phyloP scores from a whole-genome alignment of 495 filamentous ascomycete species.

The Penicillium malachiteum region DNA sequence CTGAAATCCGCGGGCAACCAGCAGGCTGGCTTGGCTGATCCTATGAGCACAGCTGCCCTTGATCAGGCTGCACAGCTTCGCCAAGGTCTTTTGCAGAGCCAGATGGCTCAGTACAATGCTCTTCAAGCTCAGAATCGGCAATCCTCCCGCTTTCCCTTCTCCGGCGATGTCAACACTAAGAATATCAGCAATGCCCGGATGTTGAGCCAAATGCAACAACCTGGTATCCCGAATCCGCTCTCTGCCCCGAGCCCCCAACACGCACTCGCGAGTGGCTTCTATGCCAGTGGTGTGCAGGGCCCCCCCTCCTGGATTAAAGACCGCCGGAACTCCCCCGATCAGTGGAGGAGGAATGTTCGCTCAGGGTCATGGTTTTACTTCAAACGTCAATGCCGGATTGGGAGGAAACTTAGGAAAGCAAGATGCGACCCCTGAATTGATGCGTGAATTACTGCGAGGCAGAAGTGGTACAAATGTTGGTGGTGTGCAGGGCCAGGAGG shows the following conservation, averaged over 20 bases:
- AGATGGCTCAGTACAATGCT: conserved; percentile 48
- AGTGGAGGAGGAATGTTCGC: conserved; percentile 73
- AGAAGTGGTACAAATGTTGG: conserved; percentile 56
- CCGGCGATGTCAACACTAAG: conserved; percentile 79
- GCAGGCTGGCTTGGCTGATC: conserved; percentile 54
- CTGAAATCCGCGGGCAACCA: conserved; percentile 60
- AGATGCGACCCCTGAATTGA: conserved; percentile 72
- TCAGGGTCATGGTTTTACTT: conserved; percentile 72
- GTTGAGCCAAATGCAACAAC: conserved; percentile 82
- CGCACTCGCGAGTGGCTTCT: conserved; percentile 43
- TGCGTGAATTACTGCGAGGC: conserved; percentile 72
- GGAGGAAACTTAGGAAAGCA: conserved; percentile 64
- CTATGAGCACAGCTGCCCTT: conserved; percentile 39
- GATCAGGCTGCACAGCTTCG: conserved; percentile 43
- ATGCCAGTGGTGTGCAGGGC: conserved; percentile 69
- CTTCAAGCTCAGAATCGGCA: conserved; percentile 78
- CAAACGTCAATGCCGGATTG: conserved; percentile 66
- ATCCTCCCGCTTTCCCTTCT: conserved; percentile 84
- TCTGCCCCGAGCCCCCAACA: conserved; percentile 56
- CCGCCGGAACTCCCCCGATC: conserved; percentile 85
- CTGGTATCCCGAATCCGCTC: conserved; percentile 57
- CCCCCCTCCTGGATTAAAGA: conserved; percentile 95
- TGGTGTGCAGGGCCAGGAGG: conserved; percentile 67
- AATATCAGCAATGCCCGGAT: conserved; percentile 78
- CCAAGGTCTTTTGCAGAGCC: conserved; percentile 59